These are phyloP conservation scores for Termitomyces sp. DNA, from an alignment of 768 basidiomycete species.

Conservation along the genomic window DNA sequence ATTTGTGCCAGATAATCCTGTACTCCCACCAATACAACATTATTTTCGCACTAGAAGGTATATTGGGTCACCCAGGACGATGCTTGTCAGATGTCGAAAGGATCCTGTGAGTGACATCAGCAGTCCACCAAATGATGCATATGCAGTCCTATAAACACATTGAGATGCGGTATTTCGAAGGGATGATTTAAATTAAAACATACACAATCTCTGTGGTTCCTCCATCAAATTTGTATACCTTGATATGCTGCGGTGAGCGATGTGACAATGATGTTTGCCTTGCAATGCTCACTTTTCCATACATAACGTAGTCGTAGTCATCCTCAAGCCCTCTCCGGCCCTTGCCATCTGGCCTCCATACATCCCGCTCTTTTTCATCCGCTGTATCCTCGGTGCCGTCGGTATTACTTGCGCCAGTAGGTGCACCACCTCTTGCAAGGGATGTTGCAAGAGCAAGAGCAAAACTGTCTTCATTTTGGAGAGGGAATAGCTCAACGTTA, in stretches of 20 bases:
- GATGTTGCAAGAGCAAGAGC: conserved; percentile 85
- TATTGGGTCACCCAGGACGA: conserved; percentile 91
- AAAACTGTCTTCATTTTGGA: conserved; percentile 63
- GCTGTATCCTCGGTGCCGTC: conserved; percentile 46
- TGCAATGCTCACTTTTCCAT: conserved; percentile 71
- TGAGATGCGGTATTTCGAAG: conserved; percentile 2
- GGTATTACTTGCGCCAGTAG: conserved; percentile 33
- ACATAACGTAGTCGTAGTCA: conserved; percentile 99
- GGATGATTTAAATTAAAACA: conserved; percentile 21
- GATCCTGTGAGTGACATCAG: conserved; percentile 92
- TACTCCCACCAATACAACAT: conserved; percentile 7
- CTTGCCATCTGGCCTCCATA: conserved; percentile 85
- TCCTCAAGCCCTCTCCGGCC: conserved; percentile 80
- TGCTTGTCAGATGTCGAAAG: conserved; percentile 84
- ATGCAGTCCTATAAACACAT: conserved; percentile 65
- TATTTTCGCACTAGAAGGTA: conserved; percentile 84
- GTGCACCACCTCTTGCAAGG: conserved; percentile 50
- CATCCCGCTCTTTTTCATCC: conserved; percentile 70
- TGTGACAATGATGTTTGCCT: not conserved
- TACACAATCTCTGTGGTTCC: conserved; percentile 82
- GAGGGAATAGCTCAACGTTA: conserved; percentile 85
- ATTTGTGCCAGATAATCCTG: conserved; percentile 7
- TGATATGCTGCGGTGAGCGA: not conserved
- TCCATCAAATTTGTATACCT: conserved; percentile 98
- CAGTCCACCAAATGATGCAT: conserved; percentile 94